Evolutionary conservation across 169 alveolate genomes (phyloP).

Genomic region (Eimeria praecox): DNA sequence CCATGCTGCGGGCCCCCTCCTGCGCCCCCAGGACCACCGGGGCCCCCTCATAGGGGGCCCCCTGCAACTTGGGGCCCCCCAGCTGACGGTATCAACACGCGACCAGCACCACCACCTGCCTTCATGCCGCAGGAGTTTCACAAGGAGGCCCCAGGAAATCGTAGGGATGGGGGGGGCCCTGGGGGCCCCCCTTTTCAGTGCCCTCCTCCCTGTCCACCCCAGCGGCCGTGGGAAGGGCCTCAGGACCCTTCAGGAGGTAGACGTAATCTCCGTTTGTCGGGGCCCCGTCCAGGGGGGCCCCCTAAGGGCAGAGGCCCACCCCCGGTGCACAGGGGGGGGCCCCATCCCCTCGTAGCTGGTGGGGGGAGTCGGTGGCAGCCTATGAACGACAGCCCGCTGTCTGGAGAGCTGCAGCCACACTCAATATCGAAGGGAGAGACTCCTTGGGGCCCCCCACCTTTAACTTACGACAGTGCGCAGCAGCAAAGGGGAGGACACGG

Average conservation of each 20-base stretch:
- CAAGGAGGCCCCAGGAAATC: background rate
- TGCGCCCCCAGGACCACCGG: conserved; percentile 26
- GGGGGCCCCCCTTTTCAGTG: conserved; percentile 1
- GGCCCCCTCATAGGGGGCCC: conserved; percentile 20
- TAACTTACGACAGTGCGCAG: conserved; percentile 68
- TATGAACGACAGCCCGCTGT: background rate
- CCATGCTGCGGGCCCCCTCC: conserved; percentile 31
- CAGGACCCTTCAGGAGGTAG: background rate
- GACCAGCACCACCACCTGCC: background rate
- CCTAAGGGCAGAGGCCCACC: conserved; percentile 46
- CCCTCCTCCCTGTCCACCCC: conserved; percentile 11
- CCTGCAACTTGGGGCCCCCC: conserved; percentile 56
- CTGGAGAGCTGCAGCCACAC: background rate
- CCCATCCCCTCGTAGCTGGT: background rate
- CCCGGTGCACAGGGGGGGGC: background rate
- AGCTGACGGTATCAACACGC: background rate
- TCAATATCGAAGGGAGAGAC: background rate
- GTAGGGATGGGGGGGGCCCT: background rate
- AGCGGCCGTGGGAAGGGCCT: conserved; percentile 5
- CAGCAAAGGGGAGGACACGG: conserved; percentile 10
- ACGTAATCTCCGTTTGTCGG: background rate
- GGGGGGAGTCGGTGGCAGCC: conserved; percentile 20
- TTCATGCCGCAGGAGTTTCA: background rate
- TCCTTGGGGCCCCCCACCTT: conserved; percentile 20
- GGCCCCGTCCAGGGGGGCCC: conserved; percentile 19